These are phyloP conservation scores for Parastagonospora avenae DNA, from an alignment of 2,329 filamentous ascomycete species.

Conservation along the genomic window DNA sequence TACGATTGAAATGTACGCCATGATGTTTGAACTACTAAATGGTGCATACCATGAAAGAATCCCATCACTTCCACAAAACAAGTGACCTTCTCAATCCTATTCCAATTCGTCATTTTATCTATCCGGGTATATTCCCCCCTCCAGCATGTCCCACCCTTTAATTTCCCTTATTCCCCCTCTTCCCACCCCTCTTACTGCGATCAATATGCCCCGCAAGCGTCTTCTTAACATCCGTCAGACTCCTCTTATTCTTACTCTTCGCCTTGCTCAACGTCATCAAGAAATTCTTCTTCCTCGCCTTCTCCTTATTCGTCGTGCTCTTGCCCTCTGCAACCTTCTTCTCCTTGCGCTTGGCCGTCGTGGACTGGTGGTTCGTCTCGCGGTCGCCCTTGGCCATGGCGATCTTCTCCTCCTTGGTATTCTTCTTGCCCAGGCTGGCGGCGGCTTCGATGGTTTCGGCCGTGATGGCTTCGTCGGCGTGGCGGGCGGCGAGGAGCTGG, in stretches of 20 bases:
- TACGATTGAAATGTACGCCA: not conserved
- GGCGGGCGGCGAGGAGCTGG: slow-evolving; percentile 57
- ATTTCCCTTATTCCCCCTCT: slow-evolving; percentile 68
- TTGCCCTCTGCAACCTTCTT: slow-evolving; percentile 90
- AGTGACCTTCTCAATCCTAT: too few species aligned
- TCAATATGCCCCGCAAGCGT: slow-evolving; percentile 81
- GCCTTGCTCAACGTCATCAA: slow-evolving; percentile 98
- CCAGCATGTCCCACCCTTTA: slow-evolving; percentile 2
- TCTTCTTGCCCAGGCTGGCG: slow-evolving; percentile 75
- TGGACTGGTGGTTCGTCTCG: slow-evolving; percentile 82
- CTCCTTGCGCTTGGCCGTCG: slow-evolving; percentile 80
- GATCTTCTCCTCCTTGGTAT: slow-evolving; percentile 86
- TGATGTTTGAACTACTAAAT: too few species aligned
- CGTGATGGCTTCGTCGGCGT: slow-evolving; percentile 86
- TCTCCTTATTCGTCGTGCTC: slow-evolving; percentile 97
- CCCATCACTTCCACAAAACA: too few species aligned
- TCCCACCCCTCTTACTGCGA: slow-evolving; percentile 81
- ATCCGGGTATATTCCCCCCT: slow-evolving; percentile 9
- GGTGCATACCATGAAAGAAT: too few species aligned
- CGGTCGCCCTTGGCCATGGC: slow-evolving; percentile 83
- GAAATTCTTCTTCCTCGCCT: slow-evolving; percentile 97
- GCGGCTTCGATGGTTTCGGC: slow-evolving; percentile 91
- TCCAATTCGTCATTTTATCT: not conserved
- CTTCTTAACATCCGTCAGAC: slow-evolving; percentile 82
- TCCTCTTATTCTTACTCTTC: slow-evolving; percentile 92